Conservation (phyloP, 352 stramenopile genomes). For the Pythium phragmitis region DNA sequence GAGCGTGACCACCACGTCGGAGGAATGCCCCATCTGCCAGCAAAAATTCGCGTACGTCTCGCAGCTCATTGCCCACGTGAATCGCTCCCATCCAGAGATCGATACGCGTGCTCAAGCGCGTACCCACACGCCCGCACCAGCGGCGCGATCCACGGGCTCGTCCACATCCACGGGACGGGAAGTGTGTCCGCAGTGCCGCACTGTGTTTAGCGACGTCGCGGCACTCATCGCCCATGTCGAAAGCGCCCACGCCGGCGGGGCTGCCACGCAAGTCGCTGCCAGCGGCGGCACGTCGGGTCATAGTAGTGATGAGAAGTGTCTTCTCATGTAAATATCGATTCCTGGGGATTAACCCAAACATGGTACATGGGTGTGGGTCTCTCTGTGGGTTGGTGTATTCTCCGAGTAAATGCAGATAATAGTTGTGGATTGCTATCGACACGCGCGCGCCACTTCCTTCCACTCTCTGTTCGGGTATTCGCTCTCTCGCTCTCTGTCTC, state of each 20-base stretch:
- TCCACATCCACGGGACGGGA: conserved; percentile 30
- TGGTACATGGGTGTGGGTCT: not conserved
- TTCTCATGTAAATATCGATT: conserved; percentile 41
- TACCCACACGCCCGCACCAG: conserved; percentile 1
- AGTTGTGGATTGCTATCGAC: conserved; percentile 8
- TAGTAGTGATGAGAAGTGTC: conserved; percentile 57
- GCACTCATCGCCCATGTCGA: conserved; percentile 67
- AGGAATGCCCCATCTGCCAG: conserved; percentile 73
- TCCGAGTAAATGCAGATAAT: conserved; percentile 5
- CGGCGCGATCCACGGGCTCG: not conserved
- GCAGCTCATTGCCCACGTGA: conserved; percentile 75
- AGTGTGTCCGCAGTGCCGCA: conserved; percentile 68
- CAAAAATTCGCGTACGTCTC: conserved; percentile 71
- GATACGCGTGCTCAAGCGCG: conserved; percentile 11
- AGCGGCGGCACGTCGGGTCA: not conserved
- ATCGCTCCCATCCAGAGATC: conserved; percentile 60
- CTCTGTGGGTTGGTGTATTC: not conserved
- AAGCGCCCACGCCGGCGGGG: conserved; percentile 33
- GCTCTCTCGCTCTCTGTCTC: not conserved
- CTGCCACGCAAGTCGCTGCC: conserved; percentile 18
- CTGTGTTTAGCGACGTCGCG: conserved; percentile 49
- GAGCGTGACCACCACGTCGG: conserved; percentile 41
- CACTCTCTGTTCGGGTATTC: not conserved
- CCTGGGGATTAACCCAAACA: not conserved
- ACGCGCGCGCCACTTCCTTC: not conserved